Conservation (phyloP, 2,329 filamentous ascomycete genomes). For the Pseudogymnoascus sp. region DNA sequence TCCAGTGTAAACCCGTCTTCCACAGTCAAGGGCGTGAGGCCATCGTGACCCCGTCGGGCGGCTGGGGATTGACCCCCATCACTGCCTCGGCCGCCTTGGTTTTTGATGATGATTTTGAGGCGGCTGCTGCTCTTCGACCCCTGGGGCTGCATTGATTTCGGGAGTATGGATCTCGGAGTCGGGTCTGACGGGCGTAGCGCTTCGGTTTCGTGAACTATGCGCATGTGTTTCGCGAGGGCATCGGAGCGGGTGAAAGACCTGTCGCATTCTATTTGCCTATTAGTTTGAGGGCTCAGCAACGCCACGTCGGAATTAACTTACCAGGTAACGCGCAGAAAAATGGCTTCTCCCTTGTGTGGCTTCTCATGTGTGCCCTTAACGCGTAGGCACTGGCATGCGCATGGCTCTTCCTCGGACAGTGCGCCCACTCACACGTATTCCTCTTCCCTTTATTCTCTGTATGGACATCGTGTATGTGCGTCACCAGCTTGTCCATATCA, state of each 20-base stretch:
- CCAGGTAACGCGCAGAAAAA: slow-evolving; percentile 94
- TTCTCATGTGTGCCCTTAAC: slow-evolving; percentile 92
- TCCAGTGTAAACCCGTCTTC: slow-evolving; percentile 54
- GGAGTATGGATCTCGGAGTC: slow-evolving; percentile 51
- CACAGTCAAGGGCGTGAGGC: slow-evolving; percentile 40
- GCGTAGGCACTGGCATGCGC: slow-evolving; percentile 94
- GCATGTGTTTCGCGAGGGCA: slow-evolving; percentile 95
- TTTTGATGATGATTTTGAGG: slow-evolving; percentile 57
- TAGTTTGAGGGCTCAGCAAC: not conserved
- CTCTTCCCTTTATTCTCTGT: slow-evolving; percentile 91
- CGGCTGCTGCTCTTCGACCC: slow-evolving; percentile 37
- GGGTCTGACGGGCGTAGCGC: slow-evolving; percentile 73
- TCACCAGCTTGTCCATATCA: slow-evolving; percentile 74
- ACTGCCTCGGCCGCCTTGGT: slow-evolving; percentile 46
- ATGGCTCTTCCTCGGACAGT: slow-evolving; percentile 79
- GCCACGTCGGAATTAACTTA: slow-evolving; percentile 34
- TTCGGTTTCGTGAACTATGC: slow-evolving; percentile 96
- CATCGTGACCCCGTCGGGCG: slow-evolving; percentile 27
- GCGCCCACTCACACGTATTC: slow-evolving; percentile 96
- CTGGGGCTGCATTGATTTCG: slow-evolving; percentile 38
- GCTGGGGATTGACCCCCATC: slow-evolving; percentile 37
- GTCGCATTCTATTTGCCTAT: slow-evolving; percentile 67
- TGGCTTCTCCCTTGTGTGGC: slow-evolving; percentile 94
- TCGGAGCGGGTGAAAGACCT: slow-evolving; percentile 93
- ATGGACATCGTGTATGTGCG: slow-evolving; percentile 85